Conservation (phyloP, 192 early-diverging fungal species). For the Rhizophagus prolifer region DNA sequence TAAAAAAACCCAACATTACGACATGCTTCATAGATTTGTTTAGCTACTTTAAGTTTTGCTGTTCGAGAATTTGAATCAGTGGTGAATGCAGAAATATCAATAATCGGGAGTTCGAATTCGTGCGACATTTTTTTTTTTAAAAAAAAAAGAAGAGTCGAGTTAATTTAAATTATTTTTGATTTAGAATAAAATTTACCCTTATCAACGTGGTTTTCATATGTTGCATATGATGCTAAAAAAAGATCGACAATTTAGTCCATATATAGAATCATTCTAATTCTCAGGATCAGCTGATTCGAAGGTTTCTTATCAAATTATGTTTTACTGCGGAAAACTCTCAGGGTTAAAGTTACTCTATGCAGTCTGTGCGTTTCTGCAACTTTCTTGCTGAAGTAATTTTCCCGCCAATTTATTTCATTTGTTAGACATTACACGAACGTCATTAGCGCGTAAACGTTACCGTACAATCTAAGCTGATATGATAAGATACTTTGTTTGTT, state of each 20-base stretch:
- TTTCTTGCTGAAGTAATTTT: neutral
- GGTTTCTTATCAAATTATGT: no score
- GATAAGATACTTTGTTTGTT: neutral
- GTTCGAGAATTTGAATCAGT: neutral
- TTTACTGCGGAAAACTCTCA: no score
- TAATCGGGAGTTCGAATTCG: slow-evolving; percentile 16
- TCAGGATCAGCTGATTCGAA: neutral
- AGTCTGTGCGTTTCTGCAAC: neutral
- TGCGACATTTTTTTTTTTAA: neutral
- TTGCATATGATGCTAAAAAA: no score
- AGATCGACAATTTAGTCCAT: no score
- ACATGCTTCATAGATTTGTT: slow-evolving; percentile 41
- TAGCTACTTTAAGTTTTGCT: slow-evolving; percentile 26
- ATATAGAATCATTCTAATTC: neutral
- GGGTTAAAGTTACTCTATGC: neutral
- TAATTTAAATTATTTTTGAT: neutral
- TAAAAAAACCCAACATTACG: slow-evolving; percentile 49
- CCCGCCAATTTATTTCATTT: neutral
- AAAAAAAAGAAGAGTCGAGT: neutral
- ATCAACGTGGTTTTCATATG: no score
- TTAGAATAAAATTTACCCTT: no score
- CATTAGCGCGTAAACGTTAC: neutral
- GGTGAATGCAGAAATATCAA: slow-evolving; percentile 22
- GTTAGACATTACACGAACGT: neutral
- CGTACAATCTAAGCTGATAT: neutral